These are phyloP conservation scores for Arabidopsis suecica DNA, from an alignment of 345 rosid species.

Conservation along the genomic window DNA sequence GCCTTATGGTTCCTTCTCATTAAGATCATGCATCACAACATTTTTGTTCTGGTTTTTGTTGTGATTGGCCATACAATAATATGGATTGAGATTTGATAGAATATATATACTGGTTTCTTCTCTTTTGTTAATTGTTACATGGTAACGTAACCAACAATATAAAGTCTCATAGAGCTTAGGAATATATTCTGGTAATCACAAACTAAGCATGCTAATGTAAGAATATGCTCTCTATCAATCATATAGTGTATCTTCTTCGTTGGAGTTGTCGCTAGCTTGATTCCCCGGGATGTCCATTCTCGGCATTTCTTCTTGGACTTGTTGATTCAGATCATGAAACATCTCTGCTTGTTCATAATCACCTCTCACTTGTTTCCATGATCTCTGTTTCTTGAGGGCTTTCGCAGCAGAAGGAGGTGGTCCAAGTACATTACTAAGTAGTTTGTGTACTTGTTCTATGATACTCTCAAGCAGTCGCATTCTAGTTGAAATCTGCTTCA, in stretches of 20 bases:
- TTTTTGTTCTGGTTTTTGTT: neutral
- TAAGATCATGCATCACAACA: constrained; percentile 16
- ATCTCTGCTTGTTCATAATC: neutral
- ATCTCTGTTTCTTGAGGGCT: constrained; percentile 5
- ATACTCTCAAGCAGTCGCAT: neutral
- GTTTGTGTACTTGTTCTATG: neutral
- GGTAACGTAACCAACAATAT: constrained; percentile 4
- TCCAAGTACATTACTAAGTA: neutral
- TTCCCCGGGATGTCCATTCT: neutral
- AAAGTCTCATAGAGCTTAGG: neutral
- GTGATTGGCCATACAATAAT: too few relatives aligned
- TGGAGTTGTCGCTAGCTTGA: neutral
- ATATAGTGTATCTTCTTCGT: neutral
- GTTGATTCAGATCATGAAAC: neutral
- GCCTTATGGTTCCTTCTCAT: constrained; percentile 70
- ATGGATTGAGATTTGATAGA: too few relatives aligned
- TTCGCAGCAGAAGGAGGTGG: neutral
- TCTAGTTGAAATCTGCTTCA: neutral
- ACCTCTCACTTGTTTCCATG: constrained; percentile 9
- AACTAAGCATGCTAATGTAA: neutral
- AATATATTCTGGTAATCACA: neutral
- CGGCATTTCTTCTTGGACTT: neutral
- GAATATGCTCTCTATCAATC: neutral
- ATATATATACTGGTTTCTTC: too few relatives aligned
- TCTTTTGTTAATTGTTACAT: neutral